Conservation (phyloP, 495 filamentous ascomycete species). For the Daldinia decipiens region DNA sequence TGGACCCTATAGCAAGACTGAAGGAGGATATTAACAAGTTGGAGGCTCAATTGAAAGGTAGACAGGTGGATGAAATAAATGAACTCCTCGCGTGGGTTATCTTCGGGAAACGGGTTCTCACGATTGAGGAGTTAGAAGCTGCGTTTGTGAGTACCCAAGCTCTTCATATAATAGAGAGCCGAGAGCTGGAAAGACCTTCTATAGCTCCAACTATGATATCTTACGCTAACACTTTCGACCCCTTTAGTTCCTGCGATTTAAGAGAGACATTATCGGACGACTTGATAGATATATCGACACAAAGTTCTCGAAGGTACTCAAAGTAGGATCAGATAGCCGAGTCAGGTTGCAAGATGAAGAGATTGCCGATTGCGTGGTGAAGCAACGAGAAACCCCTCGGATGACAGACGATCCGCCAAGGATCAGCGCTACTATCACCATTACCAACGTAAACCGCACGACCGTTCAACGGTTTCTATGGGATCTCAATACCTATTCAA, state of each 20-base stretch:
- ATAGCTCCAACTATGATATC: neutral
- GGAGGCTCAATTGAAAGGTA: conserved; percentile 34
- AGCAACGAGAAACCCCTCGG: conserved; percentile 29
- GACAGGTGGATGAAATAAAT: conserved; percentile 46
- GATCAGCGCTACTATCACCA: conserved; percentile 42
- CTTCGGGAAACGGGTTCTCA: conserved; percentile 25
- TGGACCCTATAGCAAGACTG: conserved; percentile 23
- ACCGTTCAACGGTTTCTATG: conserved; percentile 42
- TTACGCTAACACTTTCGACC: neutral
- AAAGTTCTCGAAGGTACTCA: conserved; percentile 45
- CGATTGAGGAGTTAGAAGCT: conserved; percentile 27
- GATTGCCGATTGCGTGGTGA: conserved; percentile 34
- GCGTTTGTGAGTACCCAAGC: conserved; percentile 23
- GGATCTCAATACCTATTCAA: conserved; percentile 37
- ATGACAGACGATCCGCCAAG: conserved; percentile 37
- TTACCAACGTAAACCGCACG: conserved; percentile 39
- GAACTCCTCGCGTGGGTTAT: conserved; percentile 46
- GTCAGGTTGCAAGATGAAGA: conserved; percentile 1
- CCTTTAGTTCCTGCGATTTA: conserved; percentile 16
- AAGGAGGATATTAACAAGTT: conserved; percentile 35
- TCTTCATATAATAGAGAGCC: too few relatives aligned
- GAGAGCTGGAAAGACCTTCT: neutral
- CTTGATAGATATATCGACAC: conserved; percentile 38
- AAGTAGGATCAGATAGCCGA: neutral
- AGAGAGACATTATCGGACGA: conserved; percentile 34